Evolutionary conservation across 441 rosid genomes (phyloP), one percentile per base, ranked within the genome.

Genomic region (Adansonia rubrostipa): DNA sequence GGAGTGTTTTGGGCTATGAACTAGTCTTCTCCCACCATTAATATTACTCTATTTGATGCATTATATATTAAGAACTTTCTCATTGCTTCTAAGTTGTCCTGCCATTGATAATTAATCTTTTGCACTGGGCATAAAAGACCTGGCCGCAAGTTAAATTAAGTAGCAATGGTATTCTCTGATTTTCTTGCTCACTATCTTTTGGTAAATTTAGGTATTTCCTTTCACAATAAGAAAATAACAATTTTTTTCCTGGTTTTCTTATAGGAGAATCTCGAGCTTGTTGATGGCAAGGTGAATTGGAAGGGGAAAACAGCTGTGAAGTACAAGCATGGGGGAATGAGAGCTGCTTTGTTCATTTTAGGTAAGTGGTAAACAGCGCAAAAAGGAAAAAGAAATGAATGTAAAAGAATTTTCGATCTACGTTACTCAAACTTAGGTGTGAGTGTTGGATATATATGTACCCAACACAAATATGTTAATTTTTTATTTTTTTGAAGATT

Each of bases 231-330:
- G 20, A 2, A 51, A 28, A 51, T 77, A 8, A 57, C 3, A 5
- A 1, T 24, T 81, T 8, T 15, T 75, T 36, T 66, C 62, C 11
- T 51, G 76, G 10, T 75, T 75, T 15, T 9, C 6, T 78, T 83
- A 75, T 64, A 87, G 93, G 90, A 88, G 77, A 84, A 84, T 74
- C 33, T 13, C 24, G 92, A 83, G 79, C 40, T 84, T 45, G 79
- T 86, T 50, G 83, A 84, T 66, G 92, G 90, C 71, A 91, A 87
- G 84, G 88, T 88, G 73, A 89, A 88, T 40, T 88, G 91, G 91
- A 89, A 76, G 71, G 95, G 93, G 76, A 67, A 89, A 80, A 50
- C 81, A 62, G 92, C 96, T 72, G 56, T 83, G 56, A 90, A 81
- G 80, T 15, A 78, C 22, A 84, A 81, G 60, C 89, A 88, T 86